Evolutionary conservation across 164 flowering plant species (phyloP).

Genomic region (Saururus chinensis): DNA sequence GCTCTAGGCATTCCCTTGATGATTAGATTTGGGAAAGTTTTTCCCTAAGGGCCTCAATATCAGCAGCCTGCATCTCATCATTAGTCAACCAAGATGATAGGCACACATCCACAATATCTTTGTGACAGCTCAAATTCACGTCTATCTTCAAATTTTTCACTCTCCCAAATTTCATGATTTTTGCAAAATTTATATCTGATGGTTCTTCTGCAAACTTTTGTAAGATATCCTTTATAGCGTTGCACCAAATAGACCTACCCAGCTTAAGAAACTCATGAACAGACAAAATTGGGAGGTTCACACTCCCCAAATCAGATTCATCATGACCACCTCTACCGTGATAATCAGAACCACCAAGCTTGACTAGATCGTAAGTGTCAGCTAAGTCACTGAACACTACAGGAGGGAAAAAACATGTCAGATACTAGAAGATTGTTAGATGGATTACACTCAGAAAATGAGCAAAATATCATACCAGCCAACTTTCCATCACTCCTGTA

Average conservation of each 20-base stretch:
- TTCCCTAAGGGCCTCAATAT: constrained; percentile 39
- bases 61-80: constrained; percentile 50
- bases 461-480: constrained; percentile 33
- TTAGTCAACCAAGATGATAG: constrained; percentile 52
- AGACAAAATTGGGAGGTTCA: constrained; percentile 52
- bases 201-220: constrained; percentile 49
- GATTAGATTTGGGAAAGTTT: constrained; percentile 27
- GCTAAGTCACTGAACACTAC: constrained; percentile 69
- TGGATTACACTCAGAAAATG: too few relatives aligned
- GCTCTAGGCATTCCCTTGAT: too few relatives aligned
- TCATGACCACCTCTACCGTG: constrained; percentile 72
- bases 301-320: constrained; percentile 80
- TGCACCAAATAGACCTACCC: constrained; percentile 83
- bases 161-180: constrained; percentile 37
- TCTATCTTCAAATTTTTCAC: constrained; percentile 19
- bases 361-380: constrained; percentile 55
- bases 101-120: constrained; percentile 41
- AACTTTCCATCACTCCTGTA: constrained; percentile 85
- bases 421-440: too few relatives aligned
- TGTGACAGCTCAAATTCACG: constrained; percentile 16
- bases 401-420: background rate
- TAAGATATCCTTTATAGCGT: constrained; percentile 42
- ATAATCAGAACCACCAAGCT: constrained; percentile 93
- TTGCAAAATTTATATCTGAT: constrained; percentile 40
- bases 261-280: constrained; percentile 58